These are phyloP conservation scores for Mycena floridula DNA, from an alignment of 768 basidiomycete species.

Conservation along the genomic window DNA sequence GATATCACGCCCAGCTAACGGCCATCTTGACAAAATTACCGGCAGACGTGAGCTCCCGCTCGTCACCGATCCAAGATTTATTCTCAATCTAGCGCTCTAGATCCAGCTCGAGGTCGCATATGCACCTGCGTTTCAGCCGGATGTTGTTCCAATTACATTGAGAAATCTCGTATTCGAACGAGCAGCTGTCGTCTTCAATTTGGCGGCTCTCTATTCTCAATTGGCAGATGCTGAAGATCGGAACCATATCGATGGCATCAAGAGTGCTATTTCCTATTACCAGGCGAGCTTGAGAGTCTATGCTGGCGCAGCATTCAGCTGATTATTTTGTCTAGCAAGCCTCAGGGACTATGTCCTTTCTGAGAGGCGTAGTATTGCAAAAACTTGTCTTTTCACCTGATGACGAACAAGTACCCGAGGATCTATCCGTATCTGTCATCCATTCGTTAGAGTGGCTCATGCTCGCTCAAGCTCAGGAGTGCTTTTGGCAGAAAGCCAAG, in stretches of 20 bases:
- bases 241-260: constrained; percentile 72
- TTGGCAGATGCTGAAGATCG: constrained; percentile 70
- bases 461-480: constrained; percentile 95
- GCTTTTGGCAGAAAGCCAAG: constrained; percentile 90
- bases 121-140: constrained; percentile 60
- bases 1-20: constrained; percentile 88
- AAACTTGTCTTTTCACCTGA: constrained; percentile 41
- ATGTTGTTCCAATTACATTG: constrained; percentile 52
- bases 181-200: constrained; percentile 74
- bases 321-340: constrained; percentile 40
- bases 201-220: constrained; percentile 81
- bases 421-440: constrained; percentile 60
- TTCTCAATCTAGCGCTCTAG: constrained; percentile 27
- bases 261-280: constrained; percentile 63
- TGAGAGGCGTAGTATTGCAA: constrained; percentile 48
- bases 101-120: constrained; percentile 72
- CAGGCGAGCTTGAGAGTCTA: constrained; percentile 40
- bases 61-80: background rate
- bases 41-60: constrained; percentile 45
- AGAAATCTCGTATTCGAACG: constrained; percentile 80
- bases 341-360: constrained; percentile 65
- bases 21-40: constrained; percentile 85
- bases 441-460: constrained; percentile 66
- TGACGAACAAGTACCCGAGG: constrained; percentile 51
- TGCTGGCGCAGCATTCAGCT: constrained; percentile 1